A percentile compares a stretch with the other conserved stretches of the same genome.
These are phyloP conservation scores for Tolypocladium amazonense DNA, from an alignment of 2,329 filamentous ascomycete genomes.

Conservation along the genomic window DNA sequence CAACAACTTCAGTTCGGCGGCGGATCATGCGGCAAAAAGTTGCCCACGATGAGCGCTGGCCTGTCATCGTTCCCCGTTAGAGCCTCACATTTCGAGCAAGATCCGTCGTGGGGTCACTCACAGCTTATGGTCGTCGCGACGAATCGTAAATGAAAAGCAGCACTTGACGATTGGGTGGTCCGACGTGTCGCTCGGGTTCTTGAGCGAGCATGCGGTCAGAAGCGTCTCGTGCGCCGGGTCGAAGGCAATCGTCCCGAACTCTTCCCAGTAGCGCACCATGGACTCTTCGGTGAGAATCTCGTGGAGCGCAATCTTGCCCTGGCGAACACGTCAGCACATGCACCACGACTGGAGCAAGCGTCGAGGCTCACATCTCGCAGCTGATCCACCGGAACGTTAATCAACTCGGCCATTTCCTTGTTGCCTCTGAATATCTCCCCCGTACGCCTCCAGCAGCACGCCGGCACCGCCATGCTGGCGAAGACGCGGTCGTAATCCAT, in stretches of 20 bases:
- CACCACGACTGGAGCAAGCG: background rate
- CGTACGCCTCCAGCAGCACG: slow-evolving; percentile 92
- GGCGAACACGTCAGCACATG: slow-evolving; percentile 7
- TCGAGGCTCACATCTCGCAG: slow-evolving; percentile 67
- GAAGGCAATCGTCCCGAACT: slow-evolving; percentile 96
- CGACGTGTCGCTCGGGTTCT: slow-evolving; percentile 63
- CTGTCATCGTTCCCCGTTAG: slow-evolving; percentile 31
- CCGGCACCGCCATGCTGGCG: slow-evolving; percentile 96
- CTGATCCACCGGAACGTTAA: slow-evolving; percentile 83
- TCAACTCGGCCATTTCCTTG: slow-evolving; percentile 96
- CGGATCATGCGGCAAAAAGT: slow-evolving; percentile 83
- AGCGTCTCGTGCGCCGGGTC: slow-evolving; percentile 90
- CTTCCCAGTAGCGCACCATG: slow-evolving; percentile 96
- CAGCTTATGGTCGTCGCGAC: slow-evolving; percentile 93
- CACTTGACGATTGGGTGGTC: slow-evolving; percentile 72
- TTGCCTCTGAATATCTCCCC: slow-evolving; percentile 97
- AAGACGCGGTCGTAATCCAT: slow-evolving; percentile 99
- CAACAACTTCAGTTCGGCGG: slow-evolving; percentile 7
- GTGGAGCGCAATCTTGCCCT: slow-evolving; percentile 92
- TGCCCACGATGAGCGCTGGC: slow-evolving; percentile 89
- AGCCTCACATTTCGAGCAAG: background rate
- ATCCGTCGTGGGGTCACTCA: slow-evolving; percentile 37
- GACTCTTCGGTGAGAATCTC: slow-evolving; percentile 94
- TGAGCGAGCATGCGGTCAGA: slow-evolving; percentile 83
- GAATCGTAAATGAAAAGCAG: slow-evolving; percentile 96